phyloP scores from a whole-genome alignment of 257 asterid species.

The Cynanchum wilfordii region DNA sequence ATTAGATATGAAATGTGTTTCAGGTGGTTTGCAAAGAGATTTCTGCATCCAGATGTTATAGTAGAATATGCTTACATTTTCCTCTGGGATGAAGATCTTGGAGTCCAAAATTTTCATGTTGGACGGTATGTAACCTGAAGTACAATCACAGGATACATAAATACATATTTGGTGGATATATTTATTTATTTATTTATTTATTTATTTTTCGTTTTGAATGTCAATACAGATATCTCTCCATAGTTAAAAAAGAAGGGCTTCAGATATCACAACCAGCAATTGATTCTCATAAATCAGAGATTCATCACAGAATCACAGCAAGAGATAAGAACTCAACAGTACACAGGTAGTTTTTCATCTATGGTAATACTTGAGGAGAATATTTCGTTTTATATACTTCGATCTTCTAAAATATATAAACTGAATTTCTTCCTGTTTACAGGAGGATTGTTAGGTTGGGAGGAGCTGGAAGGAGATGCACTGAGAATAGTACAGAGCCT shows the following conservation, averaged over 20 bases:
- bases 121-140: conserved; percentile 37
- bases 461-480: conserved; percentile 50
- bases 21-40: conserved; percentile 94
- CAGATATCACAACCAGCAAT: conserved; percentile 87
- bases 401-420: not conserved
- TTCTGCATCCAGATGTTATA: conserved; percentile 74
- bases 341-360: conserved; percentile 40
- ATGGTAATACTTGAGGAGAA: not conserved
- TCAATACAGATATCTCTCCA: conserved; percentile 50
- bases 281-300: conserved; percentile 48
- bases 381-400: not conserved
- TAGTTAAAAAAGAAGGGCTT: conserved; percentile 56
- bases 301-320: conserved; percentile 59
- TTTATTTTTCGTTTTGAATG: not conserved
- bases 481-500: conserved; percentile 44
- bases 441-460: conserved; percentile 42
- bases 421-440: conserved; percentile 11
- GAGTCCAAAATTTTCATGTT: conserved; percentile 55
- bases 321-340: conserved; percentile 41
- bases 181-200: not conserved
- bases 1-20: not conserved
- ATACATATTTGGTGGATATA: not conserved
- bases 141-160: not conserved
- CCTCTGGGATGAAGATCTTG: conserved; percentile 92
- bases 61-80: conserved; percentile 55